A percentile compares a stretch with the other conserved stretches of the same genome.
These are phyloP conservation scores for Cucurbita maxima DNA, from an alignment of 306 rosid genomes.

Conservation along the genomic window DNA sequence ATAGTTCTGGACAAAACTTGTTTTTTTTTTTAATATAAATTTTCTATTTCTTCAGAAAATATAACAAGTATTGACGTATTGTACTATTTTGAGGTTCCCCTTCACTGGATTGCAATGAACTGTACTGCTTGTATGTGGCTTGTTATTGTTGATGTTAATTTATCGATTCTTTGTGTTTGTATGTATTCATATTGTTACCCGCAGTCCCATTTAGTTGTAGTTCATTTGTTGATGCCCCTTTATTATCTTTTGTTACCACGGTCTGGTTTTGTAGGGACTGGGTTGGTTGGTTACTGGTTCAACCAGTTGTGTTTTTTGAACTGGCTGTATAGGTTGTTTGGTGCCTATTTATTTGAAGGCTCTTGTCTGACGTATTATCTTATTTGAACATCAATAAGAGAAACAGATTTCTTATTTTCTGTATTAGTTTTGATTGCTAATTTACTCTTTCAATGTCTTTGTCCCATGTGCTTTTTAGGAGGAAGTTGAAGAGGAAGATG, in stretches of 20 bases:
- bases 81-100: neutral
- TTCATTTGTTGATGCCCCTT: neutral
- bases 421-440: neutral
- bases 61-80: neutral
- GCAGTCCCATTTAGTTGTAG: neutral
- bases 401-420: neutral
- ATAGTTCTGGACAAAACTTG: neutral
- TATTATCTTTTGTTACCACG: neutral
- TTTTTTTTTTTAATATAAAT: neutral
- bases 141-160: neutral
- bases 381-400: neutral
- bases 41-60: too few relatives aligned
- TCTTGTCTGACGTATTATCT: neutral
- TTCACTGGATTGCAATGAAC: neutral
- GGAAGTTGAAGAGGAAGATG: slow-evolving; percentile 88
- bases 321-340: neutral
- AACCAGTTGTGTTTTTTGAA: neutral
- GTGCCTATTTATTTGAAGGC: neutral
- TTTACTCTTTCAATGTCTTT: slow-evolving; percentile 3
- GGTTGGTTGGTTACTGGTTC: neutral
- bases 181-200: neutral
- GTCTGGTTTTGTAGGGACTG: neutral
- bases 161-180: neutral
- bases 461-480: slow-evolving; percentile 35
- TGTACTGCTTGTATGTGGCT: neutral